A percentile compares a stretch with the other conserved stretches of the same genome.
These are phyloP conservation scores for Dendryphion nanum DNA, from an alignment of 2,329 filamentous ascomycete genomes.

Conservation along the genomic window DNA sequence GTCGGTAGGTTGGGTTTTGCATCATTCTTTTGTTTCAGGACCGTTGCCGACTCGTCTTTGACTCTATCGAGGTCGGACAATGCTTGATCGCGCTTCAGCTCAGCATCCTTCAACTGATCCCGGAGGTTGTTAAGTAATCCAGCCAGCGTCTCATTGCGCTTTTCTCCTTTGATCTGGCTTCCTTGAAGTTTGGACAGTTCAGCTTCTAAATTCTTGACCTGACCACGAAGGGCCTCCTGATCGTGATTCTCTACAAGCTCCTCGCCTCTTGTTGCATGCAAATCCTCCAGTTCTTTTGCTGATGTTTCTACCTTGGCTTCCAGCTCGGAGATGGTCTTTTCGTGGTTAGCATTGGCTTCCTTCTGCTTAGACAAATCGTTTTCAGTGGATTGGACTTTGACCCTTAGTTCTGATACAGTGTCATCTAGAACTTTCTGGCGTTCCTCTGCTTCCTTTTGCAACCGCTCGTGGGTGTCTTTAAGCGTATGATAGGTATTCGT, in stretches of 20 bases:
- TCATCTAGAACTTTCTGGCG: conserved; percentile 28
- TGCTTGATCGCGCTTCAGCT: conserved; percentile 48
- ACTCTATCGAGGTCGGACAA: conserved; percentile 42
- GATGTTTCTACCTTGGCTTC: conserved; percentile 26
- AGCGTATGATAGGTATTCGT: conserved; percentile 61
- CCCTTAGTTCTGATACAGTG: conserved; percentile 26
- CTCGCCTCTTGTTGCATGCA: conserved; percentile 34
- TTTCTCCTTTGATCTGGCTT: conserved; percentile 45
- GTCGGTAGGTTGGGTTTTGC: conserved; percentile 13
- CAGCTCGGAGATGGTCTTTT: conserved; percentile 41
- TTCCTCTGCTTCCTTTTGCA: conserved; percentile 31
- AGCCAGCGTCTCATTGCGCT: conserved; percentile 55
- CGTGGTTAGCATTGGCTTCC: conserved; percentile 39
- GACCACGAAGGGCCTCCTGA: conserved; percentile 21
- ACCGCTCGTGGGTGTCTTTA: conserved; percentile 51
- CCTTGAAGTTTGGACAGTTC: conserved; percentile 30
- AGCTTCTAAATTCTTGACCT: conserved; percentile 31
- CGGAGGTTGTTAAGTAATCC: conserved; percentile 56
- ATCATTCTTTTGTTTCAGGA: conserved; percentile 13
- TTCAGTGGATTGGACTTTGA: conserved; percentile 39
- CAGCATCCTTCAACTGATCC: conserved; percentile 54
- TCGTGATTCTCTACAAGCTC: conserved; percentile 29
- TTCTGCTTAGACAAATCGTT: conserved; percentile 47
- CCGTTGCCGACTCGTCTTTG: conserved; percentile 28
- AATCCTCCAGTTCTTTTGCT: conserved; percentile 52